phyloP scores from a whole-genome alignment of 176 grass and related monocot genomes.

The Triticum dicoccoides region DNA sequence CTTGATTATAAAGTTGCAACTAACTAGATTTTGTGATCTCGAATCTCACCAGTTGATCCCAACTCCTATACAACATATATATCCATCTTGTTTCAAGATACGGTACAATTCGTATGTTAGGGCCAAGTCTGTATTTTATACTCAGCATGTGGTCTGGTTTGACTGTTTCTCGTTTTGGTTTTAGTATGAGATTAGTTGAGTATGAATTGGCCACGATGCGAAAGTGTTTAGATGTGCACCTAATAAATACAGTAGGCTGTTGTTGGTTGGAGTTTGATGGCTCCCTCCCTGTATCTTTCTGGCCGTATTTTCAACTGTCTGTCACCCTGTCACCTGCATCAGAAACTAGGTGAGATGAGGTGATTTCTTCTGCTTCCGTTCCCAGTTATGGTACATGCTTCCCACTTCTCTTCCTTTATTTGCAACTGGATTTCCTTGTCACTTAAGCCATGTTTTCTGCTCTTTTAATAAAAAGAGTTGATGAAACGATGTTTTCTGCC shows the following conservation, averaged over 20 bases:
- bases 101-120: neutral
- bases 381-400: no score
- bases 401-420: constrained; percentile 1
- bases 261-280: constrained; percentile 24
- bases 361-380: neutral
- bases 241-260: constrained; percentile 10
- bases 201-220: neutral
- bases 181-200: constrained; percentile 13
- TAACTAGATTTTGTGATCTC: neutral
- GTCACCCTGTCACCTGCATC: neutral
- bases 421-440: constrained; percentile 28
- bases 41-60: constrained; percentile 3
- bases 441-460: constrained; percentile 12
- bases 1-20: neutral
- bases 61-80: neutral
- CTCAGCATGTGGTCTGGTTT: constrained; percentile 10
- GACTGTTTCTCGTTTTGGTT: constrained; percentile 10
- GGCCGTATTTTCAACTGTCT: neutral
- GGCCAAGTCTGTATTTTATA: neutral
- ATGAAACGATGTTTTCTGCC: neutral
- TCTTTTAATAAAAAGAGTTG: neutral
- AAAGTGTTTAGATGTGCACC: neutral
- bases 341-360: neutral
- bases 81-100: neutral
- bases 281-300: constrained; percentile 19